Base-by-base conservation (phyloP, 768 basidiomycete species). In the Psilocybe cyanescens region DNA sequence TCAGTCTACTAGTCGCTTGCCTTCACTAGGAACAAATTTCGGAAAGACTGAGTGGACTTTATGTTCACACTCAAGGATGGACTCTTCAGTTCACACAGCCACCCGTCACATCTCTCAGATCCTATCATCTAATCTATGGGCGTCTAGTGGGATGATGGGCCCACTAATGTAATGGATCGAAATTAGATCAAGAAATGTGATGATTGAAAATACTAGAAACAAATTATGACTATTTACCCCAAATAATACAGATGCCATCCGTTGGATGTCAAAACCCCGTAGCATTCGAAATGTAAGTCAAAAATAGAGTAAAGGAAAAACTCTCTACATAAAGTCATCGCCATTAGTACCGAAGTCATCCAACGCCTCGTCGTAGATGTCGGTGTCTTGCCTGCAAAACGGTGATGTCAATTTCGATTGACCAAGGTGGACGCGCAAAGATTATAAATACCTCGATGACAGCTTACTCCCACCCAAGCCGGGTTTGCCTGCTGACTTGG, bases 301-400 rank as follows among this genome's bases (percentile, higher is more conserved):
- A 3, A 19, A 46, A 16, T 49, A 4, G 3, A 28, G 19, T 47
- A n/a, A 16, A 17, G 9, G 9, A 28, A 24, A 28, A 49, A 49
- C 8, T 29, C 24, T 55, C 82, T 90, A 97, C 95, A 97, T 97
- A 82, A 97, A 97, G 72, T 97, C 95, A 68, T 89, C 90, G 56
- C 81, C 76, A 58, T 83, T 80, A 63, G 77, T 81, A 49, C 90
- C 91, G 70, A 93, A 92, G 75, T 97, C 95, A 74, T 97, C 96
- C 70, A 97, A 76, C 14, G 88, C 86, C 76, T 97, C 96, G 12
- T 96, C 94, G 67, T 98, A 98, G 8, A 83, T 71, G 41, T 75
- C 81, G 1, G 91, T 94, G 75, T 97, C 95, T 58, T 91, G 72
- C 74, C 93, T 95, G 67, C 8, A 55, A 49, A 31, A 65, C 6